A percentile compares a stretch with the other conserved stretches of the same genome.
Conservation (phyloP, 2,329 filamentous ascomycete genomes). For the Talaromyces islandicus region DNA sequence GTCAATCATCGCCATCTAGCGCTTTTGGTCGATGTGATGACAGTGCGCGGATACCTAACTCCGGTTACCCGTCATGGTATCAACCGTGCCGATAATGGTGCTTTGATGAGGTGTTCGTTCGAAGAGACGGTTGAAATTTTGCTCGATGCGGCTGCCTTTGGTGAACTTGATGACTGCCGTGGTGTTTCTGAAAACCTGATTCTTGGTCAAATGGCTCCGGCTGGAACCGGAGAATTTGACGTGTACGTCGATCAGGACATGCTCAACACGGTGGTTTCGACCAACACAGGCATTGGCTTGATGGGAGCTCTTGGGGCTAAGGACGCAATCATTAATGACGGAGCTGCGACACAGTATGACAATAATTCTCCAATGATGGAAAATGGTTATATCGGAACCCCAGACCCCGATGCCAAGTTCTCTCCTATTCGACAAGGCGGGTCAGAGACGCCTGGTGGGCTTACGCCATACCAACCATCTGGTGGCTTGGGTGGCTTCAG, state of each 20-base stretch:
- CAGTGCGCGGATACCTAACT: slow-evolving; percentile 85
- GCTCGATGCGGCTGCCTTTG: slow-evolving; percentile 86
- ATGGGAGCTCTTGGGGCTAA: slow-evolving; percentile 75
- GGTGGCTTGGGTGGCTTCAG: slow-evolving; percentile 63
- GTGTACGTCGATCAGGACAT: slow-evolving; percentile 90
- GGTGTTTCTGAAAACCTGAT: slow-evolving; percentile 99
- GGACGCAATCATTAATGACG: slow-evolving; percentile 64
- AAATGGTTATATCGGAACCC: slow-evolving; percentile 56
- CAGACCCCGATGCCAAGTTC: slow-evolving; percentile 56
- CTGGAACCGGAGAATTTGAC: slow-evolving; percentile 95
- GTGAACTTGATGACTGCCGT: slow-evolving; percentile 94
- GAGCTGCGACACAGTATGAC: slow-evolving; percentile 92
- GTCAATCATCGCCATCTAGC: slow-evolving; percentile 98
- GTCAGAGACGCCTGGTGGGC: slow-evolving; percentile 51
- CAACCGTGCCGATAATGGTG: slow-evolving; percentile 95
- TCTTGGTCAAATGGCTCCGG: slow-evolving; percentile 91
- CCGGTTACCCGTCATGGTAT: slow-evolving; percentile 98
- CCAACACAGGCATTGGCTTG: slow-evolving; percentile 62
- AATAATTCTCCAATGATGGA: slow-evolving; percentile 59
- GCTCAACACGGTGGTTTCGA: slow-evolving; percentile 89
- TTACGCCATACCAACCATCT: slow-evolving; percentile 61
- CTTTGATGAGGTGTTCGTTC: slow-evolving; percentile 98
- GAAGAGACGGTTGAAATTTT: slow-evolving; percentile 99
- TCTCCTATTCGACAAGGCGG: slow-evolving; percentile 72
- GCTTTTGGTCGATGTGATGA: slow-evolving; percentile 95